Evolutionary conservation across 1,139 yeast species (phyloP).

Genomic region (Suhomyces ambrosiae): DNA sequence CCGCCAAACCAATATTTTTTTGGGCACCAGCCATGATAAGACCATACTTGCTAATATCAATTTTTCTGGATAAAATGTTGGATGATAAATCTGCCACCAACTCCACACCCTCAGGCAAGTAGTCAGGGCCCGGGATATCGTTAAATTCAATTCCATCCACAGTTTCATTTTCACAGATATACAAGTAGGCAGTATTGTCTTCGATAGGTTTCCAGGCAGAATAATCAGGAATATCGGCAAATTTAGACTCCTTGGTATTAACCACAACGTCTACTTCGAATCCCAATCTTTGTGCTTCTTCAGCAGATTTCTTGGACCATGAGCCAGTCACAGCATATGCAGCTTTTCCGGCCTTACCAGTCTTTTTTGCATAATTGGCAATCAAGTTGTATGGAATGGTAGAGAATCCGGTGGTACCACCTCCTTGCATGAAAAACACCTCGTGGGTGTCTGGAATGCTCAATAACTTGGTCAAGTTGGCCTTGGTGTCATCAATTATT

Average conservation of each 20-base stretch:
- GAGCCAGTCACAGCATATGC: conserved; percentile 90
- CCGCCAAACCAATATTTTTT: conserved; percentile 95
- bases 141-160: conserved; percentile 91
- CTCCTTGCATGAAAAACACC: conserved; percentile 93
- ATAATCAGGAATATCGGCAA: conserved; percentile 67
- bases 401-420: conserved; percentile 95
- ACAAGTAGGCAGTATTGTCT: conserved; percentile 74
- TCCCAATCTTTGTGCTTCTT: conserved; percentile 86
- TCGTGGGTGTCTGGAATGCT: conserved; percentile 89
- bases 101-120: conserved; percentile 69
- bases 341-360: conserved; percentile 74
- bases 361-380: conserved; percentile 69
- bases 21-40: conserved; percentile 95
- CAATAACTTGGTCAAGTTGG: conserved; percentile 61
- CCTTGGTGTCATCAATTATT: conserved; percentile 77
- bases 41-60: conserved; percentile 85
- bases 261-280: conserved; percentile 70
- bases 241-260: conserved; percentile 66
- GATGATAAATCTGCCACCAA: conserved; percentile 95
- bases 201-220: conserved; percentile 59
- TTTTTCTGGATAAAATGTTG: conserved; percentile 75
- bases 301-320: conserved; percentile 87
- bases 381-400: conserved; percentile 80
- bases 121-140: conserved; percentile 44
- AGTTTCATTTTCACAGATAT: conserved; percentile 94